phyloP scores from a whole-genome alignment of 495 filamentous ascomycete genomes.

The Penicillium tannophilum region DNA sequence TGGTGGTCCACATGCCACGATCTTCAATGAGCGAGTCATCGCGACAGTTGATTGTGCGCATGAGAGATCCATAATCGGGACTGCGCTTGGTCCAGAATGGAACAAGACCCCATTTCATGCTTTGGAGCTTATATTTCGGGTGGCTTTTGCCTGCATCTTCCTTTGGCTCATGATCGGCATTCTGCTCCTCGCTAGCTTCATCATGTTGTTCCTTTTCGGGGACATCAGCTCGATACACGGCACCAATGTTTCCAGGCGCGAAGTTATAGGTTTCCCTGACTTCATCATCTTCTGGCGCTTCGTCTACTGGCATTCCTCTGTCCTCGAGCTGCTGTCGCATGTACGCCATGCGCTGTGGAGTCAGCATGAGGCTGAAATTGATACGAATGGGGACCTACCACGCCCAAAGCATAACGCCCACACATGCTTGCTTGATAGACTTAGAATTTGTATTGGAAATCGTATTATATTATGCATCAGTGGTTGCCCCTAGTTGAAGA shows the following conservation, averaged over 20 bases:
- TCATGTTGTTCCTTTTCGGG: constrained; percentile 45
- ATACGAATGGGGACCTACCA: constrained; percentile 55
- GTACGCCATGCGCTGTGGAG: constrained; percentile 56
- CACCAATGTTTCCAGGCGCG: constrained; percentile 81
- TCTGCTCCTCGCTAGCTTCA: constrained; percentile 13
- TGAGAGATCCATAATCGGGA: constrained; percentile 70
- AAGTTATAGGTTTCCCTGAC: constrained; percentile 89
- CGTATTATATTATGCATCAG: neutral
- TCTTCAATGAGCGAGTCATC: constrained; percentile 80
- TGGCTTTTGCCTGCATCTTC: constrained; percentile 51
- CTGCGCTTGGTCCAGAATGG: constrained; percentile 91
- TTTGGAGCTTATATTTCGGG: constrained; percentile 81
- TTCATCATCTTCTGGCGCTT: constrained; percentile 73
- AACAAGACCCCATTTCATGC: constrained; percentile 92
- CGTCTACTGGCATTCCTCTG: constrained; percentile 74
- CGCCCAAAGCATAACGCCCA: constrained; percentile 77
- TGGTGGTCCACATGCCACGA: constrained; percentile 84
- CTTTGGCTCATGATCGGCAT: constrained; percentile 5
- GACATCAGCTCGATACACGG: constrained; percentile 80
- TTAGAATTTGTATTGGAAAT: neutral
- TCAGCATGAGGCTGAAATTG: constrained; percentile 16
- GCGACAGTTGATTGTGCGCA: constrained; percentile 94
- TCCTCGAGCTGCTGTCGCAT: constrained; percentile 71
- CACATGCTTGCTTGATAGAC: constrained; percentile 74
- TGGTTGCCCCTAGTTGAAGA: neutral